These are phyloP conservation scores for Wallacemonas sp. DNA, from an alignment of 208 protist species.

Conservation along the genomic window DNA sequence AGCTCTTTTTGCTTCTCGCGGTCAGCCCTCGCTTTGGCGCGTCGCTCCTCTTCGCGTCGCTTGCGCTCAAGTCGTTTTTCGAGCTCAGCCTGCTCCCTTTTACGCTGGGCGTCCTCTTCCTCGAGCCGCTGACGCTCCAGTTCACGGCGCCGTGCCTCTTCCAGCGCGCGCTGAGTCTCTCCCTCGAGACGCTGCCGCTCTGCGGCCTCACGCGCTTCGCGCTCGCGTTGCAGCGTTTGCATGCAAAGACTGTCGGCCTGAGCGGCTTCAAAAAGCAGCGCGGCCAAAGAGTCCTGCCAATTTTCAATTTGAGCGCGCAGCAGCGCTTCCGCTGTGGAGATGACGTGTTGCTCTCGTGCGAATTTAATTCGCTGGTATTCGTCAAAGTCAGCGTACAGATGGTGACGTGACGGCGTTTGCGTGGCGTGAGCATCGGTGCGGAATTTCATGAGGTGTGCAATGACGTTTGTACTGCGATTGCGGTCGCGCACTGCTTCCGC, in stretches of 20 bases:
- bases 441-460: constrained; percentile 46
- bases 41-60: constrained; percentile 50
- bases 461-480: constrained; percentile 25
- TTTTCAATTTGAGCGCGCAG: constrained; percentile 35
- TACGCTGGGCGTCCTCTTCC: constrained; percentile 37
- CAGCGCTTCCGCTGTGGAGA: constrained; percentile 38
- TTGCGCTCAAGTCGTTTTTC: constrained; percentile 61
- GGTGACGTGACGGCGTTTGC: constrained; percentile 34
- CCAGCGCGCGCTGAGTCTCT: constrained; percentile 26
- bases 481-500: neutral
- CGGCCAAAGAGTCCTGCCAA: constrained; percentile 19
- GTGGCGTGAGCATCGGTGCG: constrained; percentile 17
- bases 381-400: constrained; percentile 68
- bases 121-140: constrained; percentile 32
- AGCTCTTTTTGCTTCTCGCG: constrained; percentile 25
- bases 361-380: constrained; percentile 56
- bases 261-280: constrained; percentile 14
- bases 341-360: constrained; percentile 26
- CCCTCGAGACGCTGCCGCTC: constrained; percentile 33
- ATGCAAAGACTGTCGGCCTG: constrained; percentile 16
- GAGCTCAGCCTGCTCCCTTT: constrained; percentile 46
- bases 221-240: neutral
- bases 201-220: constrained; percentile 34
- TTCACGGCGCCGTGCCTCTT: constrained; percentile 31
- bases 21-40: constrained; percentile 28